Base-by-base conservation (phyloP, 2,329 filamentous ascomycete genomes). In the Elsinoe perseae region DNA sequence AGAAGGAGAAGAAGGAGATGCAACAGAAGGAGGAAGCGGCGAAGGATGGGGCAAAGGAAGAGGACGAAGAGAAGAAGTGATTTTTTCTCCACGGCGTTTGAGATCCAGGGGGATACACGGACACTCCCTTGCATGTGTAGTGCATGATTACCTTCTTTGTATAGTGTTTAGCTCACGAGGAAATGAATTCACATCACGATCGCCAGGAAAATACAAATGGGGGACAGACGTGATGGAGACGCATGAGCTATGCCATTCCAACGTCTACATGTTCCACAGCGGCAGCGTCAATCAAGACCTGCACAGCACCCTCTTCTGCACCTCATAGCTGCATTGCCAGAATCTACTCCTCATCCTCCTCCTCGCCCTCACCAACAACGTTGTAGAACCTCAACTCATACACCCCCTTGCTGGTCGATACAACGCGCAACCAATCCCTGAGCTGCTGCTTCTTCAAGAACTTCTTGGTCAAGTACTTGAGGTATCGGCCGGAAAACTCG, bases 401-500 rank as follows among this genome's bases (percentile, higher is more conserved):
- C 65, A 96, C 91, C 74, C 93, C 92, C 81, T 92, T 92, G 76
- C 87, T 90, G 75, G 92, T 97, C 68, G 90, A 95, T 72, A 98
- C 93, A 69, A 98, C 92, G 71, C 93, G 91, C 73, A 98, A 88
- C 93, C 93, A 98, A 83, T 98, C 93, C 80, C 93, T 89, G 75
- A 98, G 89, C 85, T 97, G 92, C 83, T 96, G 89, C 89, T 98
- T 98, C 90, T 98, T 98, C 78, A 98, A 87, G 87, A 95, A 98
- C 85, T 98, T 98, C 89, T 98, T 98, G 77, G 93, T 98, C 89
- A 98, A 81, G 85, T 98, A 98, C 88, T 98, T 98, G 77, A 98
- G 83, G 84, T 98, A 98, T 74, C 93, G 87, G 71, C 93, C 93
- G 64, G 91, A 96, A 79, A 98, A 95, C 73, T 95, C 89, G 75